phyloP scores from a whole-genome alignment of 1,284 basidiomycete genomes.

The Sporisorium reilianum region DNA sequence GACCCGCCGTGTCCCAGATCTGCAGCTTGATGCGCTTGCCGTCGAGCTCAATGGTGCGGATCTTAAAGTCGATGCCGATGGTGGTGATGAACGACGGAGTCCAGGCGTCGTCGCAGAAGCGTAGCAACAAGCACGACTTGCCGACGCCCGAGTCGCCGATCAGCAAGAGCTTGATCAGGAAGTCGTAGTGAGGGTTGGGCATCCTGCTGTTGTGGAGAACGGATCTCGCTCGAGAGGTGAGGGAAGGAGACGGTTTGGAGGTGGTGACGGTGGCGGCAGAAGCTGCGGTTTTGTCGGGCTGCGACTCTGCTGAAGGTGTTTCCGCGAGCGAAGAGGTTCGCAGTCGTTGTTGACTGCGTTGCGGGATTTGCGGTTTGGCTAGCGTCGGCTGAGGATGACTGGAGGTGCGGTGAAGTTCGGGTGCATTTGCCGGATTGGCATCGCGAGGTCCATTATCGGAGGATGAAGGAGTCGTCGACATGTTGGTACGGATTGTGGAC shows the following conservation, averaged over 20 bases:
- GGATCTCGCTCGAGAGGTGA: slow-evolving; percentile 12
- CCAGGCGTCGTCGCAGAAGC: slow-evolving; percentile 99
- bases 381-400: slow-evolving; percentile 8
- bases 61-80: slow-evolving; percentile 79
- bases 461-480: not conserved
- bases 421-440: not conserved
- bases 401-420: not conserved
- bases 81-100: slow-evolving; percentile 99
- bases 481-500: not conserved
- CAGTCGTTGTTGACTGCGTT: slow-evolving; percentile 32
- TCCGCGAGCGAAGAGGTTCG: slow-evolving; percentile 19
- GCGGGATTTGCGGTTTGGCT: slow-evolving; percentile 27
- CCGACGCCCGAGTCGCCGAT: slow-evolving; percentile 75
- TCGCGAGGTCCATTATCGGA: not conserved
- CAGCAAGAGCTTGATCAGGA: slow-evolving; percentile 65
- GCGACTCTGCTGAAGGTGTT: not conserved
- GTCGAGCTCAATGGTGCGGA: slow-evolving; percentile 94
- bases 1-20: slow-evolving; percentile 99
- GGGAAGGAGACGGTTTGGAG: not conserved
- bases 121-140: slow-evolving; percentile 96
- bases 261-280: too few relatives aligned
- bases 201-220: slow-evolving; percentile 35
- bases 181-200: slow-evolving; percentile 67
- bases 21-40: slow-evolving; percentile 96
- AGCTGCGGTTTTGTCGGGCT: slow-evolving; percentile 4